These are phyloP conservation scores for Ascochyta lentis DNA, from an alignment of 2,329 filamentous ascomycete species.

Conservation along the genomic window DNA sequence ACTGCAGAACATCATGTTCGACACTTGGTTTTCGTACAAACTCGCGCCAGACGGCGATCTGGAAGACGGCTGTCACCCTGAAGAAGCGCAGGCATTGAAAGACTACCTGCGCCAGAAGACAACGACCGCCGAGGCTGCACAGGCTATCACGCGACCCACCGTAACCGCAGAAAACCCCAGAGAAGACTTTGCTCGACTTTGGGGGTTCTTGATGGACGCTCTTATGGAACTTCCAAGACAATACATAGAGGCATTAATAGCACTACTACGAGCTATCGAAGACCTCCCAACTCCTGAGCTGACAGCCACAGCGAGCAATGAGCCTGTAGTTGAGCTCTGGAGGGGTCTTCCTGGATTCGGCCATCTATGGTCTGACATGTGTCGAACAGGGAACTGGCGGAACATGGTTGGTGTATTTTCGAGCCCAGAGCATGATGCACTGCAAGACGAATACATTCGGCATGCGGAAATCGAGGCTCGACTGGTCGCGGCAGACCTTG, in stretches of 20 bases:
- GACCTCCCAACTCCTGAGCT: conserved; percentile 4
- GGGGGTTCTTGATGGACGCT: conserved; percentile 9
- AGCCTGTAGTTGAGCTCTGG: neutral
- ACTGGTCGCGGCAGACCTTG: conserved; percentile 1
- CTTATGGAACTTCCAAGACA: conserved; percentile 8
- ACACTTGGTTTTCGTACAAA: conserved; percentile 15
- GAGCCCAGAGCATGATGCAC: neutral
- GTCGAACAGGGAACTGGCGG: conserved; percentile 5
- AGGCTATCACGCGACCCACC: conserved; percentile 13
- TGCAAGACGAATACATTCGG: neutral
- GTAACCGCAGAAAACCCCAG: neutral
- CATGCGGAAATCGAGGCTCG: conserved; percentile 13
- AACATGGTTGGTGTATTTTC: neutral
- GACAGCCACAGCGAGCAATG: neutral
- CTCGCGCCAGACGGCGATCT: conserved; percentile 11
- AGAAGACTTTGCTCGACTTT: conserved; percentile 3
- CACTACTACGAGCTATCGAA: conserved; percentile 12
- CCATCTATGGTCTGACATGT: conserved; percentile 12
- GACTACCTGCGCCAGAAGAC: conserved; percentile 11
- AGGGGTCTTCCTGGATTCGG: conserved; percentile 6
- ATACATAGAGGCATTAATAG: neutral
- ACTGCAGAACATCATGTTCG: neutral
- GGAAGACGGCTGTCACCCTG: conserved; percentile 14
- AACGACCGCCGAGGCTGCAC: conserved; percentile 10
- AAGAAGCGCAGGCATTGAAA: conserved; percentile 17